A percentile compares a stretch with the other conserved stretches of the same genome.
These are phyloP conservation scores for Annulohypoxylon nitens DNA, from an alignment of 495 filamentous ascomycete genomes.

Conservation along the genomic window DNA sequence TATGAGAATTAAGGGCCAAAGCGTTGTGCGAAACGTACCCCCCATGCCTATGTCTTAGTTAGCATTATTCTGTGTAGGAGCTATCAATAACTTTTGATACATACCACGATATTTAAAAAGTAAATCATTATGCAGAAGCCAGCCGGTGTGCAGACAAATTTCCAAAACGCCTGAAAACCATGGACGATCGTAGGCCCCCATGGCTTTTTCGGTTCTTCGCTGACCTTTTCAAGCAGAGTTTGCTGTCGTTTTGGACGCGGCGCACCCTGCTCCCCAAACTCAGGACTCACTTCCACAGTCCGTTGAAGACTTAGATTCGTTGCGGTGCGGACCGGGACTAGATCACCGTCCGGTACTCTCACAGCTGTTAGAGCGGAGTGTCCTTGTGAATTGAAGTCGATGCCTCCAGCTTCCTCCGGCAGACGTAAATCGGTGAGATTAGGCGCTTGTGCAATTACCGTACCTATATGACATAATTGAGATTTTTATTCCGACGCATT, in stretches of 20 bases:
- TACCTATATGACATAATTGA: conserved; percentile 21
- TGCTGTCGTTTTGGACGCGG: conserved; percentile 2
- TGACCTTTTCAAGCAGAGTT: conserved; percentile 4
- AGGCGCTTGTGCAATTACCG: conserved; percentile 52
- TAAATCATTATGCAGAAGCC: conserved; percentile 76
- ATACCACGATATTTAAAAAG: conserved; percentile 75
- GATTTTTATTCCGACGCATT: neutral
- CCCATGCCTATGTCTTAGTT: conserved; percentile 24
- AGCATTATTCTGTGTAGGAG: neutral
- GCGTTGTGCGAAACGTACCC: conserved; percentile 13
- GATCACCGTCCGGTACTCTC: conserved; percentile 25
- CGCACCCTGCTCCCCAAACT: neutral
- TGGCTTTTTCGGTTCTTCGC: conserved; percentile 30
- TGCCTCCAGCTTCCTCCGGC: conserved; percentile 27
- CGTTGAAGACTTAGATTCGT: neutral
- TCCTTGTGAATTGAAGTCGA: conserved; percentile 46
- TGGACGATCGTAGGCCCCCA: conserved; percentile 46
- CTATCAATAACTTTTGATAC: conserved; percentile 49
- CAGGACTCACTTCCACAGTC: neutral
- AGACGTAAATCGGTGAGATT: conserved; percentile 50
- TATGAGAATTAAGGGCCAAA: neutral
- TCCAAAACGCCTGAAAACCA: conserved; percentile 51
- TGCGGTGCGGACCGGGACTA: conserved; percentile 16
- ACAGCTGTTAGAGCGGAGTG: conserved; percentile 33
- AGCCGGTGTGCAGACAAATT: conserved; percentile 60